These are phyloP conservation scores for Xylariaceae sp. DNA, from an alignment of 2,329 filamentous ascomycete genomes.

Conservation along the genomic window DNA sequence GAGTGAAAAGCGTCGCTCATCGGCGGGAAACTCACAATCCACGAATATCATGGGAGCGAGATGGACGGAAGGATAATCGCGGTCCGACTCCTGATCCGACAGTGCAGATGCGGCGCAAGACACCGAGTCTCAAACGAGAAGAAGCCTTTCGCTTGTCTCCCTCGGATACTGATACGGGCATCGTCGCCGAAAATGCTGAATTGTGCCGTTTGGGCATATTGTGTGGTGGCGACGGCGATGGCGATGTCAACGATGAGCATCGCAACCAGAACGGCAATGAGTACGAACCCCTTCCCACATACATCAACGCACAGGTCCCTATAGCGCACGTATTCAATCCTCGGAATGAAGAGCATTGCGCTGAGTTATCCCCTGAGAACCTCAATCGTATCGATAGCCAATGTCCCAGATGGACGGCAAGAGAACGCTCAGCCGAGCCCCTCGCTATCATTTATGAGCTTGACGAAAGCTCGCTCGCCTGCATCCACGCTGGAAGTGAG, in stretches of 20 bases:
- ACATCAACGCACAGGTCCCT: conserved; percentile 12
- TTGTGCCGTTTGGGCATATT: conserved; percentile 27
- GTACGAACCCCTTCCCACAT: conserved; percentile 18
- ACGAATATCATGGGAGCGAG: conserved; percentile 10
- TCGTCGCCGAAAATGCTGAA: conserved; percentile 23
- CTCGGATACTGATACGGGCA: conserved; percentile 15
- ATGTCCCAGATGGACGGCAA: background rate
- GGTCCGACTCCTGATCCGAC: conserved; percentile 14
- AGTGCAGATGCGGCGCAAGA: conserved; percentile 11
- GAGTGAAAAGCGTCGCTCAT: background rate
- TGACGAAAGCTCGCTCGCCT: conserved; percentile 18
- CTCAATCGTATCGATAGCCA: conserved; percentile 1
- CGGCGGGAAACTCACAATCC: background rate
- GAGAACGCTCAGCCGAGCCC: conserved; percentile 3
- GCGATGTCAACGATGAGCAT: too few species aligned
- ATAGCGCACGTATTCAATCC: conserved; percentile 14
- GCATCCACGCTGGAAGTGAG: conserved; percentile 5
- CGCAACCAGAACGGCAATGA: conserved; percentile 16
- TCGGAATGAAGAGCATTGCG: conserved; percentile 3
- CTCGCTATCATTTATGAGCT: conserved; percentile 23
- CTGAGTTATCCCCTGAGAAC: background rate
- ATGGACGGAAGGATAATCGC: conserved; percentile 13
- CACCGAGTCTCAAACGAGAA: conserved; percentile 27
- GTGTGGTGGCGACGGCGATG: conserved; percentile 21
- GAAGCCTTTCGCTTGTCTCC: conserved; percentile 25